Evolutionary conservation across 495 filamentous ascomycete genomes (phyloP).

Genomic region (Cladorrhinum samala): DNA sequence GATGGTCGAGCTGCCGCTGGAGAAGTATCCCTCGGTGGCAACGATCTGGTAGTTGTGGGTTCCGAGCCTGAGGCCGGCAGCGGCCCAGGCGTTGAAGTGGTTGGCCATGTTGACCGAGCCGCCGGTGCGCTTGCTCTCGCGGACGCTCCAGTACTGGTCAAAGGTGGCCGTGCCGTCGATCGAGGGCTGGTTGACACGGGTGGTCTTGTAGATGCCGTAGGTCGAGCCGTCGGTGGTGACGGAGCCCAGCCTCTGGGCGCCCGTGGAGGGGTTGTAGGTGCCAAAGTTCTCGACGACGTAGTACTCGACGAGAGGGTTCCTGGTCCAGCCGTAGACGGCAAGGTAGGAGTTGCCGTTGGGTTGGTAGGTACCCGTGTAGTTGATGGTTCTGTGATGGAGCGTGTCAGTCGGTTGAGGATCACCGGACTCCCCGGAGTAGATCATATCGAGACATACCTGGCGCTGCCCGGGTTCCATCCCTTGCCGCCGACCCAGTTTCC

Average conservation of each 20-base stretch:
- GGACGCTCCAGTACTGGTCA: slow-evolving; percentile 55
- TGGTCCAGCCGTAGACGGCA: slow-evolving; percentile 56
- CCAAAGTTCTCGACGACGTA: slow-evolving; percentile 55
- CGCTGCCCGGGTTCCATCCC: slow-evolving; percentile 51
- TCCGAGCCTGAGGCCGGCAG: slow-evolving; percentile 45
- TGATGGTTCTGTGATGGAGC: slow-evolving; percentile 40
- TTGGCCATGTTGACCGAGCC: slow-evolving; percentile 46
- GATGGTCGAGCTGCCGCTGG: slow-evolving; percentile 44
- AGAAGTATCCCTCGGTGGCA: slow-evolving; percentile 52
- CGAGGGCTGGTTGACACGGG: slow-evolving; percentile 53
- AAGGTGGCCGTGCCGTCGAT: slow-evolving; percentile 53
- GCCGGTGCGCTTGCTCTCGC: slow-evolving; percentile 42
- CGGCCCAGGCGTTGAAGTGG: slow-evolving; percentile 60
- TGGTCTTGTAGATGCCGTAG: slow-evolving; percentile 58
- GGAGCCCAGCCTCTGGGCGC: slow-evolving; percentile 44
- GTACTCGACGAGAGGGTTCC: slow-evolving; percentile 54
- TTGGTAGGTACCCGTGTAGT: slow-evolving; percentile 40
- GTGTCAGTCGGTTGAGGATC: too few relatives aligned
- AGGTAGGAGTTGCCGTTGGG: slow-evolving; percentile 42
- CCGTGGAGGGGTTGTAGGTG: slow-evolving; percentile 49
- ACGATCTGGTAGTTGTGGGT: slow-evolving; percentile 53
- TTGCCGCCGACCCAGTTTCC: slow-evolving; percentile 60
- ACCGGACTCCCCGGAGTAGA: too few relatives aligned
- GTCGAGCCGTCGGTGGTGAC: slow-evolving; percentile 52
- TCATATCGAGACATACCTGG: too few relatives aligned